Evolutionary conservation across 495 filamentous ascomycete genomes (phyloP), one percentile per base, ranked within the genome.

Genomic region (Parmelia sp.): DNA sequence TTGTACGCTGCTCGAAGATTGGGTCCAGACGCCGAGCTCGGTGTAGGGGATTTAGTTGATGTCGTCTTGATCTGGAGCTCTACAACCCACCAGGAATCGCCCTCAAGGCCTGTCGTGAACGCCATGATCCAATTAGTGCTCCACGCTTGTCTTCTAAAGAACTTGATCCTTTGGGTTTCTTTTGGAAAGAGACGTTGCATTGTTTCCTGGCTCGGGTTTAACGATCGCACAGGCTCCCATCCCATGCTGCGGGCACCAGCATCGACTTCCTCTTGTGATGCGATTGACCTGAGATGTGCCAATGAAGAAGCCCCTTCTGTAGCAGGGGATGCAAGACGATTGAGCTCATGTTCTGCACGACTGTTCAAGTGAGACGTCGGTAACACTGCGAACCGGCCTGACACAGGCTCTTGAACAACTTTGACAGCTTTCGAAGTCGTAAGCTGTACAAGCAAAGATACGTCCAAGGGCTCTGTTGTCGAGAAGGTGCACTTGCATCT

Each of bases 81-180:
- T 40, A 88, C 73, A 62, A 92, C 74, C 83, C 86, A 92, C 87
- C 89, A 94, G 36, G 75, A 78, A 73, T 94, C 89, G 45, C 90
- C 89, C 68, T 82, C 82, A 73, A 89, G 80, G 72, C 86, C 88
- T 69, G 88, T 80, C 58, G 81, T 87, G 53, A 88, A 80, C 53
- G 86, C 82, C 55, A 90, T 74, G 65, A 85, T 80, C 89, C 90
- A 94, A 62, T 83, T 78, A 36, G 79, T 74, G 21, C 77, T 74
- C 86, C 89, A 93, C 12, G 80, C 75, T 40, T 69, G 72, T 65
- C 85, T 84, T 62, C 78, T 79, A 66, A 93, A 82, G 78, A 89
- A 91, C 12, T 83, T 73, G 39, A 83, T 77, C 25, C 85, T 81
- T 62, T 83, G 73, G 15, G 80, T 78, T 59, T 84, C 84, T n/a